Evolutionary conservation across 306 rosid genomes (phyloP), one percentile per base, ranked within the genome.

Genomic region (Vicia faba): DNA sequence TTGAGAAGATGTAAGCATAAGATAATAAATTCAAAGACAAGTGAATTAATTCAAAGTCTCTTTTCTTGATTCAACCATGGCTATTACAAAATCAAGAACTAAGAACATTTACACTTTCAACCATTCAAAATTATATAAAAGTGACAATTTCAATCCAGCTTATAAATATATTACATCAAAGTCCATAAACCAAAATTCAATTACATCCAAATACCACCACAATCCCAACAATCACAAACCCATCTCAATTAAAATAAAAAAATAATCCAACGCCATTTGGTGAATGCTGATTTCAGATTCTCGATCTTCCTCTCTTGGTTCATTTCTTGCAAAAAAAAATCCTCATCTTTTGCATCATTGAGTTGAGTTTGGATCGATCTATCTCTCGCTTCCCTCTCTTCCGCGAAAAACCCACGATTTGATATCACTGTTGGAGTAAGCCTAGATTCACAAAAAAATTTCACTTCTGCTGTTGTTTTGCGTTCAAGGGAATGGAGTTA

Each of bases 401-500:
- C 4, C 63, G 1, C 18, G 11, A 20, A 53, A 20, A 14, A 0
- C 57, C 26, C 13, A 36, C 9, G 70, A 79, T 84, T 78, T 66
- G 20, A 39, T 29, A 43, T 61, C 64, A 46, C 35, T 5, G 59
- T 14, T 69, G 35, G 61, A 78, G 44, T 59, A 67, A 60, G 80
- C 69, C 20, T 66, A 62, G 86, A 82, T 73, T 74, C 35, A 4
- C 50, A 3, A 58, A 56, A 58, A 8, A 51, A 28, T 7, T 45
- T 43, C 64, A 65, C 72, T 19, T 59, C 44, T 69, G 33, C 54
- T 75, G 78, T 64, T 69, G 14, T 70, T 26, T 49, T 65, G 60
- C 5, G 16, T 59, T 13, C 25, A 41, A 44, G 80, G 53, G 59
- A 55, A 88, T 88, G 96, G 88, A 75, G 67, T 66, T 66, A 16